Percentiles rank a stretch among this genome's conserved stretches.
phyloP scores from a whole-genome alignment of 192 early-diverging fungal species.

The Linderina pennispora region DNA sequence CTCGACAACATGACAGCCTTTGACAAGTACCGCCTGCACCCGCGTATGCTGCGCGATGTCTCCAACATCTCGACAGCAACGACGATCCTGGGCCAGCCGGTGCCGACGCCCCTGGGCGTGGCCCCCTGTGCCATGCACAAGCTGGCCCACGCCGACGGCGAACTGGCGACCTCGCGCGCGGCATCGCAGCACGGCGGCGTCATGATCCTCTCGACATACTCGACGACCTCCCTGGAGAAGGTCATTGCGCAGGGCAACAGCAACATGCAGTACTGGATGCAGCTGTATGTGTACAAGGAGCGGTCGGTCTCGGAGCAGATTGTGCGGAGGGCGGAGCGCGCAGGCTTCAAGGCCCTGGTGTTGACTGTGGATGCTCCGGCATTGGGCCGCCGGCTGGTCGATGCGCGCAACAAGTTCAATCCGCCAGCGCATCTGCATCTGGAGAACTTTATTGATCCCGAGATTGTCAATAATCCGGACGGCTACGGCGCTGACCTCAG shows the following conservation, averaged over 20 bases:
- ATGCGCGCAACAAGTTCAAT: slow-evolving; percentile 54
- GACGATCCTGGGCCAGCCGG: slow-evolving; percentile 53
- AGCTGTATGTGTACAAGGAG: slow-evolving; percentile 80
- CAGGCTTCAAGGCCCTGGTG: slow-evolving; percentile 67
- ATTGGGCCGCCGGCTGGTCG: slow-evolving; percentile 52
- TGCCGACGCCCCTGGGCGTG: slow-evolving; percentile 64
- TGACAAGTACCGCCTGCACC: slow-evolving; percentile 45
- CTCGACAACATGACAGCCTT: slow-evolving; percentile 42
- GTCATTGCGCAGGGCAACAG: slow-evolving; percentile 46
- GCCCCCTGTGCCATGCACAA: slow-evolving; percentile 74
- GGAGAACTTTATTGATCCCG: slow-evolving; percentile 54
- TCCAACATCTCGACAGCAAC: slow-evolving; percentile 57
- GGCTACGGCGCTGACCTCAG: slow-evolving; percentile 5
- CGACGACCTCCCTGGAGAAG: slow-evolving; percentile 60
- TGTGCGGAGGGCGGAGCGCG: slow-evolving; percentile 64
- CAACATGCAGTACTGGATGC: slow-evolving; percentile 59
- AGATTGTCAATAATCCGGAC: slow-evolving; percentile 6
- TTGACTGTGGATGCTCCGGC: slow-evolving; percentile 56
- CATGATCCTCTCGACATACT: slow-evolving; percentile 59
- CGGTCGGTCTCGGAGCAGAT: slow-evolving; percentile 57
- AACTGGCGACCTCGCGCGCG: slow-evolving; percentile 59
- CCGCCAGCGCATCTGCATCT: slow-evolving; percentile 57
- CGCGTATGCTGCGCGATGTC: slow-evolving; percentile 71
- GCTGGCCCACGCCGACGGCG: slow-evolving; percentile 62
- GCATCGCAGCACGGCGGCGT: slow-evolving; percentile 34